phyloP scores from a whole-genome alignment of 305 asterid species.

The Lippia alba region DNA sequence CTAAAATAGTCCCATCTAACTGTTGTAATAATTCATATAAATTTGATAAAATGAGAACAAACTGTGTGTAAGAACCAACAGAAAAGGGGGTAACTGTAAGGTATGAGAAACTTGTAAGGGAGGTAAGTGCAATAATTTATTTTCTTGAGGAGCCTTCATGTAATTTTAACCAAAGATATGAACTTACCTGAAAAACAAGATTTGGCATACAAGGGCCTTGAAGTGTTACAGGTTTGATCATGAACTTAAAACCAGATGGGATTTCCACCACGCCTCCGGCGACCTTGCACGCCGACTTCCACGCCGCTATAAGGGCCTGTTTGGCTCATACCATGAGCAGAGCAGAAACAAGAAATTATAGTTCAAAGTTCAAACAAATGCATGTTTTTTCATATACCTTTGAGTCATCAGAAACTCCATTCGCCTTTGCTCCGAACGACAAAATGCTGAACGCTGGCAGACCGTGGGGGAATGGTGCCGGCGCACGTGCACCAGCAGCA shows the following conservation, averaged over 20 bases:
- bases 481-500: constrained; percentile 28
- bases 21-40: constrained; percentile 34
- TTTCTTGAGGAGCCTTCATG: neutral
- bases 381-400: constrained; percentile 44
- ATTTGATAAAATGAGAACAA: neutral
- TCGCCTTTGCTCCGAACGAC: constrained; percentile 73
- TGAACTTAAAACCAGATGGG: constrained; percentile 55
- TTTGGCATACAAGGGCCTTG: constrained; percentile 78
- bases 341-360: neutral
- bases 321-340: constrained; percentile 21
- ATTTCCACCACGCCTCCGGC: constrained; percentile 56
- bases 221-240: constrained; percentile 70
- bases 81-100: too few relatives aligned
- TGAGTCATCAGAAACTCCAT: constrained; percentile 76
- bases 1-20: constrained; percentile 71
- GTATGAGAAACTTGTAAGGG: too few relatives aligned
- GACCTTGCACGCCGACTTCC: constrained; percentile 72
- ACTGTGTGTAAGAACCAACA: too few relatives aligned
- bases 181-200: constrained; percentile 64
- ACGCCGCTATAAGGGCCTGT: constrained; percentile 72
- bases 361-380: constrained; percentile 8
- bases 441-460: constrained; percentile 48
- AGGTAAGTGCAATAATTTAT: too few relatives aligned
- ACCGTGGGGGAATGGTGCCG: constrained; percentile 22
- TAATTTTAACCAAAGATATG: neutral